These are phyloP conservation scores for Cadophora gregata DNA, from an alignment of 2,329 filamentous ascomycete species.

Conservation along the genomic window DNA sequence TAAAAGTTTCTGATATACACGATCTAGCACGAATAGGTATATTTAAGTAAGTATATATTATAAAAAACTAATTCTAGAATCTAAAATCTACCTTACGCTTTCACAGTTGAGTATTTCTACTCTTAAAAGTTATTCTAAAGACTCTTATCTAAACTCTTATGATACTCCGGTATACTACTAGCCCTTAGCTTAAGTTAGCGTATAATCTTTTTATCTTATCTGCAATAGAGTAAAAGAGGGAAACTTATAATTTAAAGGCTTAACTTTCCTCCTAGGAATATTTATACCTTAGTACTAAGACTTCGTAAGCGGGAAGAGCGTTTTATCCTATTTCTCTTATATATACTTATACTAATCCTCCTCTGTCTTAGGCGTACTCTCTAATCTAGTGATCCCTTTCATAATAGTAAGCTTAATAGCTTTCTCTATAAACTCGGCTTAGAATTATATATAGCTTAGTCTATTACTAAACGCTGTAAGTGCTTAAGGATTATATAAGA, in stretches of 20 bases:
- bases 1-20: not conserved
- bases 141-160: constrained; percentile 20
- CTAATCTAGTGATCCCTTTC: constrained; percentile 44
- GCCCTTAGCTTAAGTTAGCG: not conserved
- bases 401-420: constrained; percentile 43
- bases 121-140: constrained; percentile 14
- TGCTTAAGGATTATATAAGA: constrained; percentile 50
- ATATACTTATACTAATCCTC: constrained; percentile 44
- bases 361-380: constrained; percentile 43
- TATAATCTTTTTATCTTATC: no score
- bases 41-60: not conserved
- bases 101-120: constrained; percentile 17
- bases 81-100: not conserved
- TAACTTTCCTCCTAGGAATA: constrained; percentile 48
- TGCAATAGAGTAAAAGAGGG: no score
- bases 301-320: constrained; percentile 44
- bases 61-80: not conserved
- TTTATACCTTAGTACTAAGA: constrained; percentile 51
- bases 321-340: constrained; percentile 40
- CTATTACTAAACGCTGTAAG: constrained; percentile 50
- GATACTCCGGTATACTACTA: constrained; percentile 3
- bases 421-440: constrained; percentile 49
- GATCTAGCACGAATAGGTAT: not conserved
- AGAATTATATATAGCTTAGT: constrained; percentile 49
- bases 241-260: constrained; percentile 44